Evolutionary conservation across 73 alveolate species (phyloP), one percentile per base, ranked within the genome.

Genomic region (Tetrahymena malaccensis): DNA sequence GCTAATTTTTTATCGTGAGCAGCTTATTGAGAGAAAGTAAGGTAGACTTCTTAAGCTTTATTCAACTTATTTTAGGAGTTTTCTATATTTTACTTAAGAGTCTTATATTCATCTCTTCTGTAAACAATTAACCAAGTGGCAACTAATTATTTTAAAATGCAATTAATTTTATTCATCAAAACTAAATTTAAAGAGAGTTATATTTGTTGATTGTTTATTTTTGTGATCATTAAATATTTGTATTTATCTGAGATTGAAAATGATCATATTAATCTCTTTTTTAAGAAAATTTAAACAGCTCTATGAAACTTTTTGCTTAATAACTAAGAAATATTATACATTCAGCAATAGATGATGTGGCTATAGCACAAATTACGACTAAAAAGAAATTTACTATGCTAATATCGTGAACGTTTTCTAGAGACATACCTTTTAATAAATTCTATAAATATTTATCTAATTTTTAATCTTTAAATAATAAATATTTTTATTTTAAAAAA

Each of bases 41-140:
- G 98, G 43, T 95, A 97, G 95, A 94, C 85, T 43, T 97, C 98
- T 85, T 96, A 95, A 93, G 96, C 97, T 85, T 96, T 98, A 43
- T 96, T 97, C n/a, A 96, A 83, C 85, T 97, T 98, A 89, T 96
- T 95, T 25, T 93, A 43, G 43, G 94, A 94, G 25, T 94, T 55
- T 85, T 96, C 98, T 21, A 97, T 97, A 70, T 95, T 96, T 34
- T 94, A 83, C 50, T 94, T 97, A 1, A 97, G 94, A 34, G 94
- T 38, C 85, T 97, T 96, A 85, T 97, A 98, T 33, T 95, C 98
- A 34, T 93, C 96, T 31, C 96, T 98, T 94, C 98, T 94, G 94
- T 98, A 97, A 93, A 97, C 97, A 11, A 98, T 85, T 13, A 94
- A 94, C 98, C 98, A 98, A 34, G 98, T 94, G 38, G 96, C 93